Percentiles rank a stretch among this genome's conserved stretches.
Conservation (phyloP, 2,329 filamentous ascomycete species). For the Albophoma yamanashiensis region DNA sequence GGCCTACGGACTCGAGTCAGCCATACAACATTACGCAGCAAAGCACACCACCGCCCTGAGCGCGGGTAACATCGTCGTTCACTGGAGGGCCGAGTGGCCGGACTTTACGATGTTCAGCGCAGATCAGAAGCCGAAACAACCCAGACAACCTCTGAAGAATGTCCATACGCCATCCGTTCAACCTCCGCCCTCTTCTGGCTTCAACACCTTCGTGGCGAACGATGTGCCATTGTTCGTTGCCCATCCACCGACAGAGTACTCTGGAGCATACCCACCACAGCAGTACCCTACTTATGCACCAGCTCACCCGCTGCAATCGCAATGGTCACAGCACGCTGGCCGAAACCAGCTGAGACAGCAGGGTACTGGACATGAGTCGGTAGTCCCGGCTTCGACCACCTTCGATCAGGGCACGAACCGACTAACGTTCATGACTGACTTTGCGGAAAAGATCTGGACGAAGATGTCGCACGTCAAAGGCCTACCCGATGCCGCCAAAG, state of each 20-base stretch:
- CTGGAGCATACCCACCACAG: background rate
- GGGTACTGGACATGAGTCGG: background rate
- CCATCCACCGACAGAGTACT: background rate
- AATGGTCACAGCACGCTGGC: background rate
- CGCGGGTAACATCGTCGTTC: conserved; percentile 59
- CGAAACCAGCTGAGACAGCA: background rate
- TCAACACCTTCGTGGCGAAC: background rate
- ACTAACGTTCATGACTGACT: conserved; percentile 40
- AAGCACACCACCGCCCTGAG: conserved; percentile 68
- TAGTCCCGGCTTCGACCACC: background rate
- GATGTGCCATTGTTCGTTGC: background rate
- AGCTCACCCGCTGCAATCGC: background rate
- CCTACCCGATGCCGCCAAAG: conserved; percentile 49
- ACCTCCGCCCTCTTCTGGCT: background rate
- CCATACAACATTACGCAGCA: conserved; percentile 74
- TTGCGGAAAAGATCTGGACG: conserved; percentile 54
- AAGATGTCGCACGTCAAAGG: conserved; percentile 47
- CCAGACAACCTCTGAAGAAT: background rate
- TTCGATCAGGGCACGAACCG: conserved; percentile 27
- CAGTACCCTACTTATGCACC: background rate
- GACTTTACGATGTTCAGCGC: conserved; percentile 61
- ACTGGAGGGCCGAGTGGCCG: conserved; percentile 78
- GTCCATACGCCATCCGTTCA: background rate
- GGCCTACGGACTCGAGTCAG: conserved; percentile 65
- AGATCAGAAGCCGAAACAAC: conserved; percentile 28